phyloP scores from a whole-genome alignment of 176 grass and related monocot species.

The Aegilops umbellulata region DNA sequence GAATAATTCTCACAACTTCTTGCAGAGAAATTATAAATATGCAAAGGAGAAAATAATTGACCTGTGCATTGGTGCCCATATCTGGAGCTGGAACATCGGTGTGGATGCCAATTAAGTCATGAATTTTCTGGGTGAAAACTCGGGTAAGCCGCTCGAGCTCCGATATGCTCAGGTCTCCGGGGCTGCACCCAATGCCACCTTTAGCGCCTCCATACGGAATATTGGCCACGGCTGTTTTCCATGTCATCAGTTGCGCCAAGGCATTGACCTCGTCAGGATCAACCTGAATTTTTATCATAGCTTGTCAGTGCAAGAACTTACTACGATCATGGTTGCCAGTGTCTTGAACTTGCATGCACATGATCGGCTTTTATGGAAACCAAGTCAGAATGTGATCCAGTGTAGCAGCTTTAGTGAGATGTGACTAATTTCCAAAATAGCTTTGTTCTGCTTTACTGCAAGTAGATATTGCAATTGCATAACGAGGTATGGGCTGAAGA shows the following conservation, averaged over 20 bases:
- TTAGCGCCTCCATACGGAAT: constrained; percentile 96
- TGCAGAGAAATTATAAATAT: neutral
- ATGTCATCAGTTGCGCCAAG: constrained; percentile 93
- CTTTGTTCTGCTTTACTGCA: neutral
- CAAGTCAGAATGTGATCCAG: neutral
- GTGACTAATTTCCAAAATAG: neutral
- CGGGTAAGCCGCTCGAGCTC: constrained; percentile 85
- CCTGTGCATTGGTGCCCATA: constrained; percentile 94
- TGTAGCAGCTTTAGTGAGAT: neutral
- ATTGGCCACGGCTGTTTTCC: constrained; percentile 92
- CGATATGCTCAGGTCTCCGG: constrained; percentile 73
- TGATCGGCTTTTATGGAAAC: neutral
- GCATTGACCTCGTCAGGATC: constrained; percentile 97
- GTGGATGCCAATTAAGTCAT: constrained; percentile 92
- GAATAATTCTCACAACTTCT: neutral
- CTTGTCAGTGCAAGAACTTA: neutral
- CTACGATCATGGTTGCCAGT: neutral
- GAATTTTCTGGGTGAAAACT: constrained; percentile 95
- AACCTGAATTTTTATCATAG: constrained; percentile 45
- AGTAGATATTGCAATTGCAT: neutral
- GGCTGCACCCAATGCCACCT: constrained; percentile 87
- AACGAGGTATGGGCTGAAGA: neutral
- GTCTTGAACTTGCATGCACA: neutral
- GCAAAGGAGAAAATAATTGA: constrained; percentile 17
- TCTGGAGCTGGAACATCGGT: constrained; percentile 93